A percentile compares a stretch with the other conserved stretches of the same genome.
These are phyloP conservation scores for Starmerella sirachaensis DNA, from an alignment of 805 yeast species.

Conservation along the genomic window DNA sequence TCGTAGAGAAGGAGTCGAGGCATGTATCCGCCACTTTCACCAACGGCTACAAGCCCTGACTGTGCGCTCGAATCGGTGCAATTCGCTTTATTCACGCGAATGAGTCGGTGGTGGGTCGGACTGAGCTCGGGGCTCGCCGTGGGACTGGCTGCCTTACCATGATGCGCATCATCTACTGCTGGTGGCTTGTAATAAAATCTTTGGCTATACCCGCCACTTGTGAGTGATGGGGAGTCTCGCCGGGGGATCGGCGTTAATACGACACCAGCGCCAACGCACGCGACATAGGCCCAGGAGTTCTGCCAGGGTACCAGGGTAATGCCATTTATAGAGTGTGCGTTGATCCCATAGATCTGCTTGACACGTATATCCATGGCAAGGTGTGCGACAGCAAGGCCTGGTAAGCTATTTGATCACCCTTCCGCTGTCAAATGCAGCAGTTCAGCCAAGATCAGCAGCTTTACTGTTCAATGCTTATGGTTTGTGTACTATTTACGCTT, in stretches of 20 bases:
- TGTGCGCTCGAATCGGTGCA: slow-evolving; percentile 51
- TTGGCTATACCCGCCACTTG: too few relatives aligned
- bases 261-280: slow-evolving; percentile 18
- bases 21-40: slow-evolving; percentile 52
- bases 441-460: too few relatives aligned
- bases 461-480: too few relatives aligned
- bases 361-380: slow-evolving; percentile 9
- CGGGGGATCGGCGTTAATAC: slow-evolving; percentile 1
- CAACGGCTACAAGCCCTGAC: slow-evolving; percentile 46
- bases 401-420: too few relatives aligned
- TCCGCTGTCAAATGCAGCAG: too few relatives aligned
- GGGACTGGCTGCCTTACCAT: slow-evolving; percentile 2
- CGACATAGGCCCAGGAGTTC: slow-evolving; percentile 3
- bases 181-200: slow-evolving; percentile 8
- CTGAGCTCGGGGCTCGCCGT: slow-evolving; percentile 8
- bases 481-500: too few relatives aligned
- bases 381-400: not conserved
- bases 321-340: not conserved
- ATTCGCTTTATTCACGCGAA: slow-evolving; percentile 15
- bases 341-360: not conserved
- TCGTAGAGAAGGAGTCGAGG: slow-evolving; percentile 45
- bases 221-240: not conserved
- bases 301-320: not conserved
- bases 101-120: slow-evolving; percentile 4
- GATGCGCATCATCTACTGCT: not conserved